Evolutionary conservation across 441 rosid species (phyloP).

Genomic region (Metrosideros polymorpha): DNA sequence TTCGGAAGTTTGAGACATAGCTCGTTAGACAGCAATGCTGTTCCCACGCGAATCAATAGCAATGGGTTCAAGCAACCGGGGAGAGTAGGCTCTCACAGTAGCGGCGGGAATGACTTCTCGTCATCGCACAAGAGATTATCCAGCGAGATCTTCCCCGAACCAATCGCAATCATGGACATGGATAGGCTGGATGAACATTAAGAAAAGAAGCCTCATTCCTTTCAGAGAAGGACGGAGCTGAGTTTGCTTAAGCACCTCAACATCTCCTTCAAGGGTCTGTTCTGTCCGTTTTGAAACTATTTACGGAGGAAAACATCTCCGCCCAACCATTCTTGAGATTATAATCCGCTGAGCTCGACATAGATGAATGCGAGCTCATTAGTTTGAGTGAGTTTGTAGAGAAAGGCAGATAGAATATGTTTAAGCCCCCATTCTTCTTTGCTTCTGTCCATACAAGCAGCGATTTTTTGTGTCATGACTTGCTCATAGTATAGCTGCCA

Average conservation of each 20-base stretch:
- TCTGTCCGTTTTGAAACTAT: neutral
- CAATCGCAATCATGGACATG: conserved; percentile 26
- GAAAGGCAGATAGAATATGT: neutral
- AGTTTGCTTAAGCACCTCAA: neutral
- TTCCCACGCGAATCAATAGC: conserved; percentile 14
- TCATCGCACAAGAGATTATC: conserved; percentile 63
- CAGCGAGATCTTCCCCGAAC: conserved; percentile 82
- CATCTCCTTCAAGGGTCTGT: neutral
- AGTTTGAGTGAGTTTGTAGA: neutral
- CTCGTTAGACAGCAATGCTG: conserved; percentile 45
- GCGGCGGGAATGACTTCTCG: conserved; percentile 53
- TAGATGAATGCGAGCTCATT: neutral
- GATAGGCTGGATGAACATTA: conserved; percentile 41
- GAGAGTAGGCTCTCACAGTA: conserved; percentile 64
- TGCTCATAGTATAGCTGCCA: neutral
- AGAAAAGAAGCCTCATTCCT: neutral
- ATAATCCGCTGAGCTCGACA: neutral
- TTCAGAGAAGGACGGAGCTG: neutral
- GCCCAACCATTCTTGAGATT: neutral
- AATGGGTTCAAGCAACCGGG: conserved; percentile 54
- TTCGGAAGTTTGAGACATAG: conserved; percentile 94
- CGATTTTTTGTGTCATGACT: neutral
- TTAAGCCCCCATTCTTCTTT: neutral
- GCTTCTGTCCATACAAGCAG: neutral
- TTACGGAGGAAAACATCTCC: neutral